These are phyloP conservation scores for Leishmania aethiopica DNA, from an alignment of 208 protist species.

Conservation along the genomic window DNA sequence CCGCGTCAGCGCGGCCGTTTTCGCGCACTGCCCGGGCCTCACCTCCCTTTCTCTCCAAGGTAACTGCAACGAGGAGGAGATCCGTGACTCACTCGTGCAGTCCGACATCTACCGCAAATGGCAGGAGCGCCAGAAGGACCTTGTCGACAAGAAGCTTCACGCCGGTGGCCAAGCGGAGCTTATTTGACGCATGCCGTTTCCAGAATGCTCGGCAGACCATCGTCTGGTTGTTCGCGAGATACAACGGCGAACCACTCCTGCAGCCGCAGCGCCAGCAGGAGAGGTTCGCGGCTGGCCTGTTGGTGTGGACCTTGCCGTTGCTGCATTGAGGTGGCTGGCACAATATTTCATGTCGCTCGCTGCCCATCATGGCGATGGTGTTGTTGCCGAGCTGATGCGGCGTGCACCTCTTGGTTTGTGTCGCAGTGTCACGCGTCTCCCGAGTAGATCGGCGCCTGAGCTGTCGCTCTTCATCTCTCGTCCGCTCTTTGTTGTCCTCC, in stretches of 20 bases:
- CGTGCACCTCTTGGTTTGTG: neutral
- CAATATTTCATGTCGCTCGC: neutral
- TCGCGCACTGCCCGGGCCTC: constrained; percentile 32
- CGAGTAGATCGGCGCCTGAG: neutral
- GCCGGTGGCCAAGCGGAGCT: constrained; percentile 29
- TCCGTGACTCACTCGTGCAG: constrained; percentile 26
- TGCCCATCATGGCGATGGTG: neutral
- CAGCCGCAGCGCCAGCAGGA: neutral
- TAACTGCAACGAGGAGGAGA: constrained; percentile 20
- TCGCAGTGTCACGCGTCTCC: neutral
- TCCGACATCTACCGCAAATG: constrained; percentile 35
- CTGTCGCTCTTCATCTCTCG: neutral
- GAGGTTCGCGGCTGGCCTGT: no score
- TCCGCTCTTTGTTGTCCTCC: neutral
- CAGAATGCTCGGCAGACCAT: neutral
- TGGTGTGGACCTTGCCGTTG: neutral
- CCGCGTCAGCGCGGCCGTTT: constrained; percentile 32
- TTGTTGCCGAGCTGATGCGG: neutral
- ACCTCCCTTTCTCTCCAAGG: constrained; percentile 28
- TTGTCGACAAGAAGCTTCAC: constrained; percentile 34
- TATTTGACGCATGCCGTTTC: constrained; percentile 1
- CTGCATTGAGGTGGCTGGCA: neutral
- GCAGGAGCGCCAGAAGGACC: constrained; percentile 22
- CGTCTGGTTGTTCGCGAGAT: neutral
- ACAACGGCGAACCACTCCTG: neutral